Evolutionary conservation across 768 basidiomycete species (phyloP).

Genomic region (Boletus tomentosulus): DNA sequence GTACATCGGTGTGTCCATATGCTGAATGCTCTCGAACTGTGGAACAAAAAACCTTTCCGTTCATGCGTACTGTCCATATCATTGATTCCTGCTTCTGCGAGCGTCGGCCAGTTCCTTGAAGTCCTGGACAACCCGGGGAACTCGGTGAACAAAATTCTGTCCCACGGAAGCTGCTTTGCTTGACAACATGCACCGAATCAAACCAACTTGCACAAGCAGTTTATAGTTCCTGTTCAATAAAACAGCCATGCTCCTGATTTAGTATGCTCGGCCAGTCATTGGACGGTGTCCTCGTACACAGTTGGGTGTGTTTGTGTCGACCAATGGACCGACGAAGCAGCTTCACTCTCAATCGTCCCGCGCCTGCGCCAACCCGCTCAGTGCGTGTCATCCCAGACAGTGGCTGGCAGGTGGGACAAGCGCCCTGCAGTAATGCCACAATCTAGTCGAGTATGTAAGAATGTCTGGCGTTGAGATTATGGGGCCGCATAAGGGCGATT

Average conservation of each 20-base stretch:
- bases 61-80: background rate
- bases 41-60: no score
- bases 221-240: constrained; percentile 64
- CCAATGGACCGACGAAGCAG: background rate
- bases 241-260: constrained; percentile 44
- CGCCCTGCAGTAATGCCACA: constrained; percentile 36
- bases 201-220: constrained; percentile 39
- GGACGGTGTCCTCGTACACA: constrained; percentile 54
- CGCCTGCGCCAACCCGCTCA: constrained; percentile 41
- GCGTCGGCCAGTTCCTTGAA: constrained; percentile 43
- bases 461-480: background rate
- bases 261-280: constrained; percentile 49
- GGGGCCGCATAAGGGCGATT: no score
- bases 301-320: constrained; percentile 14
- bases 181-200: constrained; percentile 15
- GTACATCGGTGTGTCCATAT: no score
- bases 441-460: constrained; percentile 54
- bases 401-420: constrained; percentile 46
- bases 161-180: constrained; percentile 67
- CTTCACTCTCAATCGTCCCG: constrained; percentile 60
- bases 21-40: no score
- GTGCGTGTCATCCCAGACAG: constrained; percentile 41
- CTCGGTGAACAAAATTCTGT: constrained; percentile 56
- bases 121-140: constrained; percentile 59
- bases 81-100: constrained; percentile 10